Base-by-base conservation (phyloP, 1,284 basidiomycete species). In the Peniophora sp. region DNA sequence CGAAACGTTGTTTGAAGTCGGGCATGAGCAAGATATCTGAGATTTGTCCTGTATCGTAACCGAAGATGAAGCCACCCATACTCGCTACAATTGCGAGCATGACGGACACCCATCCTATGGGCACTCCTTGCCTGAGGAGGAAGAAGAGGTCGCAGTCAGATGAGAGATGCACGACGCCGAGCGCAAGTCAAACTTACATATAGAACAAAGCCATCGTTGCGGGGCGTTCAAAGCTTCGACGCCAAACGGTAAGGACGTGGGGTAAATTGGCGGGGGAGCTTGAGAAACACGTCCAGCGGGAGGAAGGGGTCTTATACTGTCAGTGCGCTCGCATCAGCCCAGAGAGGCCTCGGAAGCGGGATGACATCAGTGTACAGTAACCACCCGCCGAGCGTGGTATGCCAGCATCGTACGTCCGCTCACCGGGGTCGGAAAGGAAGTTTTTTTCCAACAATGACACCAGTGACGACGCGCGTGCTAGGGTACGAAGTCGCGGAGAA, bases 41-140 rank as follows among this genome's bases (percentile, higher is more conserved):
- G 55, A 91, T 89, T 64, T 89, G 86, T 41, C 88, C 87, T 1
- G 86, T 87, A 63, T 86, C 85, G 58, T 85, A 85, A 54, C 82
- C 83, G 58, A 87, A 85, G 57, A 89, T 84, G 67, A 87, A 88
- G 49, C 86, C 87, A 54, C 87, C 88, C 78, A 89, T 88, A 50
- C 79, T 83, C 41, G 86, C 84, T 25, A 91, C 65, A 45, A 83
- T 59, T 53, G 85, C 85, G 52, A 89, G 69, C 67, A 80, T 72
- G 62, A 89, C 76, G 52, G 85, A 75, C 50, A 80, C 72, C 60
- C 68, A 71, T 54, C 81, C 81, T 51, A 83, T 77, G 58, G 80
- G 81, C 50, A 69, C 59, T 45, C 66, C 67, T 55, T 68, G 58
- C 25, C 66, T 68, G 59, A n/a, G 17, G 6, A 41, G 8, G n/a